Conservation (phyloP, 2,329 filamentous ascomycete species). For the Akanthomyces dipterigenus region DNA sequence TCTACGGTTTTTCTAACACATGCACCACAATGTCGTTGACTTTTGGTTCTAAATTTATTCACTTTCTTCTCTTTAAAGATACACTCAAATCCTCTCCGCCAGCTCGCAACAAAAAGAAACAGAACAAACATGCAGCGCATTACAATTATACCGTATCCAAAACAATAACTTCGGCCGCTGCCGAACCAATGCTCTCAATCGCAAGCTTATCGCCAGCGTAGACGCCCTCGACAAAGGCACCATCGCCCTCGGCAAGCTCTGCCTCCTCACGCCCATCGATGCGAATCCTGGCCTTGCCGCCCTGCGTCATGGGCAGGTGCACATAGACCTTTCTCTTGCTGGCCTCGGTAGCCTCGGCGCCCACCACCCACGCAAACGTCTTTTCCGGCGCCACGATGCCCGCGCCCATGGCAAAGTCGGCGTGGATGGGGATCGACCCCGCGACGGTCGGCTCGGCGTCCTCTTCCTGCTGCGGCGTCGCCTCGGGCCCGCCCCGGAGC, state of each 20-base stretch:
- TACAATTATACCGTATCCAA: conserved; percentile 52
- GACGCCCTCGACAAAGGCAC: conserved; percentile 64
- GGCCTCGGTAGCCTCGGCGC: conserved; percentile 45
- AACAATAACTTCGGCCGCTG: conserved; percentile 62
- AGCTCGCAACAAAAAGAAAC: not conserved
- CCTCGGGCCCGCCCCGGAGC: conserved; percentile 58
- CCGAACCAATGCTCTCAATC: conserved; percentile 62
- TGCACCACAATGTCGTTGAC: too few relatives aligned
- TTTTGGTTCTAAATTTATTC: too few relatives aligned
- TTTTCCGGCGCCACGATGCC: conserved; percentile 61
- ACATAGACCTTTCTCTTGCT: conserved; percentile 68
- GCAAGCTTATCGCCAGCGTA: conserved; percentile 56
- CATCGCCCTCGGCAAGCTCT: conserved; percentile 67
- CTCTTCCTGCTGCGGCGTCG: conserved; percentile 55
- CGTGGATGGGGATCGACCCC: conserved; percentile 74
- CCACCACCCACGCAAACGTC: conserved; percentile 66
- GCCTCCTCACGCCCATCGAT: conserved; percentile 60
- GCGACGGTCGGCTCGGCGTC: conserved; percentile 54
- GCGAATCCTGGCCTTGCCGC: conserved; percentile 64
- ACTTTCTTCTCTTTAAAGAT: not conserved
- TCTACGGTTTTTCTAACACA: not conserved
- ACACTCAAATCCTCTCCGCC: not conserved
- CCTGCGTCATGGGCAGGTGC: conserved; percentile 74
- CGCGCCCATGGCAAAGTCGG: conserved; percentile 77
- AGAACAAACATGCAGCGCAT: not conserved